Evolutionary conservation across 2,329 filamentous ascomycete species (phyloP).

Genomic region (Aquanectria penicillioides): DNA sequence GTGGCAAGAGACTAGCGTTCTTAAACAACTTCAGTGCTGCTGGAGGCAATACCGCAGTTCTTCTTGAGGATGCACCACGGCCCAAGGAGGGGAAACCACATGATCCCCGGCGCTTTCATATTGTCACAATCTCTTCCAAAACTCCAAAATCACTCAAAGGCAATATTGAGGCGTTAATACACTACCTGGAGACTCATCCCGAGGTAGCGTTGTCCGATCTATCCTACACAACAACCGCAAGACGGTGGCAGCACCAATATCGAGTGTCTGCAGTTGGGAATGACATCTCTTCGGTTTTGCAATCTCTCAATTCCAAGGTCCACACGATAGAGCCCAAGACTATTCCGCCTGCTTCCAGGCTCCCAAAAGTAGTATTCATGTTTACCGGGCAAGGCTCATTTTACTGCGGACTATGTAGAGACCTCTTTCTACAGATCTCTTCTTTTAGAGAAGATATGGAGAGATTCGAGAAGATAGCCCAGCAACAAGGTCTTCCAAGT

Average conservation of each 20-base stretch:
- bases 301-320: slow-evolving; percentile 19
- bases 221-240: slow-evolving; percentile 75
- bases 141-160: slow-evolving; percentile 64
- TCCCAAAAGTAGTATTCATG: slow-evolving; percentile 49
- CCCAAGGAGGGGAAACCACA: slow-evolving; percentile 52
- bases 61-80: slow-evolving; percentile 70
- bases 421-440: slow-evolving; percentile 45
- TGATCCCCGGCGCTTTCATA: slow-evolving; percentile 66
- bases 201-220: slow-evolving; percentile 65
- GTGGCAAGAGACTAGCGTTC: slow-evolving; percentile 59
- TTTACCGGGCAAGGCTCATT: slow-evolving; percentile 59
- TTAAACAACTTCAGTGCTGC: slow-evolving; percentile 79
- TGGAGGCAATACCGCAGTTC: slow-evolving; percentile 75
- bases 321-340: slow-evolving; percentile 26
- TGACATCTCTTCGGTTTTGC: slow-evolving; percentile 18
- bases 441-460: slow-evolving; percentile 48
- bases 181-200: slow-evolving; percentile 62
- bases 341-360: slow-evolving; percentile 21
- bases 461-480: slow-evolving; percentile 45
- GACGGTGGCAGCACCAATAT: slow-evolving; percentile 69
- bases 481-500: slow-evolving; percentile 48
- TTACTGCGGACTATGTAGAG: slow-evolving; percentile 43
- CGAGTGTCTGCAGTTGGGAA: slow-evolving; percentile 59
- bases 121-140: slow-evolving; percentile 69
- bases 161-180: slow-evolving; percentile 66